Evolutionary conservation across 306 rosid species (phyloP).

Genomic region (Hippophae rhamnoides): DNA sequence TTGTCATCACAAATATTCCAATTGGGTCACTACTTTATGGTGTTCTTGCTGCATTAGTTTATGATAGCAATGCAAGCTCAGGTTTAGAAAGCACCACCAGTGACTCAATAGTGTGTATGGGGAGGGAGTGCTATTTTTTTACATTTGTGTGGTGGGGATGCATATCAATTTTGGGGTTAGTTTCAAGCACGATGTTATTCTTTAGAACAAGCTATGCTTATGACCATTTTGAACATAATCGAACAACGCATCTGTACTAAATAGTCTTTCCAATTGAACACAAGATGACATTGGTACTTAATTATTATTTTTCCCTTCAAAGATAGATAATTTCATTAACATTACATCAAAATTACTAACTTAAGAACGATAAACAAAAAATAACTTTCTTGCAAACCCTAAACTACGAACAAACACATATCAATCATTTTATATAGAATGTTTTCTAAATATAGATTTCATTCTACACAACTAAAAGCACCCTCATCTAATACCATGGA

Average conservation of each 20-base stretch:
- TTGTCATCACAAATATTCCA: slow-evolving; percentile 82
- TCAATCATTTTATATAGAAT: too few relatives aligned
- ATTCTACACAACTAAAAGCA: too few relatives aligned
- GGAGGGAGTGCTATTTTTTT: slow-evolving; percentile 59
- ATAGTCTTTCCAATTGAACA: background rate
- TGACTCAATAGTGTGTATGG: slow-evolving; percentile 57
- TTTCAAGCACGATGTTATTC: slow-evolving; percentile 55
- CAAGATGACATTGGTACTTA: too few relatives aligned
- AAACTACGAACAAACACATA: too few relatives aligned
- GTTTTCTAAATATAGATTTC: too few relatives aligned
- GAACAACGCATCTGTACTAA: slow-evolving; percentile 40
- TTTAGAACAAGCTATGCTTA: slow-evolving; percentile 78
- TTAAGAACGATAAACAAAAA: too few relatives aligned
- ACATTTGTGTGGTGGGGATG: slow-evolving; percentile 85
- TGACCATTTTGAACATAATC: slow-evolving; percentile 55
- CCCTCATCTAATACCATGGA: too few relatives aligned
- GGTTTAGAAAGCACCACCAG: background rate
- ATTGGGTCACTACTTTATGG: slow-evolving; percentile 85
- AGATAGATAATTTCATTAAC: too few relatives aligned
- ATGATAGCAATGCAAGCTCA: slow-evolving; percentile 45
- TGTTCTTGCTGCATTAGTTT: slow-evolving; percentile 61
- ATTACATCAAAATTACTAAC: too few relatives aligned
- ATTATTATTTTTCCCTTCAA: too few relatives aligned
- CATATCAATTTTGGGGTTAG: slow-evolving; percentile 57
- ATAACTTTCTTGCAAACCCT: too few relatives aligned